phyloP scores from a whole-genome alignment of 2,329 filamentous ascomycete species.

The Claviceps sp. region DNA sequence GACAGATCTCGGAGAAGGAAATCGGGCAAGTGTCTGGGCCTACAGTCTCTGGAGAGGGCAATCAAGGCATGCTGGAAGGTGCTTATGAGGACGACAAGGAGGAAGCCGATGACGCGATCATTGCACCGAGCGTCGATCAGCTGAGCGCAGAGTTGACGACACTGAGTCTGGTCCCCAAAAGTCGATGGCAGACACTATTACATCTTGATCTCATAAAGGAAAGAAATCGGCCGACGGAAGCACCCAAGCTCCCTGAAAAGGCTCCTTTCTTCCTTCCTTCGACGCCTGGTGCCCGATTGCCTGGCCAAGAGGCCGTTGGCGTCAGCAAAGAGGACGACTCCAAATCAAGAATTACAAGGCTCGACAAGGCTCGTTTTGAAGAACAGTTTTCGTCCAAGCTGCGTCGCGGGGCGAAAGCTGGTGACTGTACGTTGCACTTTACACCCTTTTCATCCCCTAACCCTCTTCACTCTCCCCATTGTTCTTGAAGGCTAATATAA shows the following conservation, averaged over 20 bases:
- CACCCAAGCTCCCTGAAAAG: conserved; percentile 83
- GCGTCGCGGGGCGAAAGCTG: conserved; percentile 35
- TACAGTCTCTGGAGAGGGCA: conserved; percentile 71
- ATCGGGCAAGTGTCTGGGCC: conserved; percentile 54
- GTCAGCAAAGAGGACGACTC: conserved; percentile 28
- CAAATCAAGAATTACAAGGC: conserved; percentile 54
- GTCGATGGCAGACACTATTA: conserved; percentile 85
- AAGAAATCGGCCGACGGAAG: conserved; percentile 86
- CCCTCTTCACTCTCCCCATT: neutral
- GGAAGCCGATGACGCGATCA: conserved; percentile 39
- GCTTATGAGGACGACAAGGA: conserved; percentile 50
- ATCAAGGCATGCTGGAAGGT: conserved; percentile 60
- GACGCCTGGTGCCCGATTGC: conserved; percentile 31
- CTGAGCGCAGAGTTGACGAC: conserved; percentile 75
- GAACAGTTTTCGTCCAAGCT: conserved; percentile 46
- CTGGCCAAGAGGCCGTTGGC: conserved; percentile 20
- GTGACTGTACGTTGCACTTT: conserved; percentile 40
- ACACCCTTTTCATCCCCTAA: too few species aligned
- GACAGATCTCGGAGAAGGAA: conserved; percentile 68
- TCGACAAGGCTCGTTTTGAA: conserved; percentile 45
- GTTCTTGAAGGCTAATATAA: conserved; percentile 13
- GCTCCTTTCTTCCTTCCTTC: conserved; percentile 90
- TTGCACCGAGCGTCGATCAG: conserved; percentile 54
- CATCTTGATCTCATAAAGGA: conserved; percentile 86
- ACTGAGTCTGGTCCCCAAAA: conserved; percentile 77